Conservation (phyloP, 345 rosid genomes). For the Melaleuca quinquenervia region DNA sequence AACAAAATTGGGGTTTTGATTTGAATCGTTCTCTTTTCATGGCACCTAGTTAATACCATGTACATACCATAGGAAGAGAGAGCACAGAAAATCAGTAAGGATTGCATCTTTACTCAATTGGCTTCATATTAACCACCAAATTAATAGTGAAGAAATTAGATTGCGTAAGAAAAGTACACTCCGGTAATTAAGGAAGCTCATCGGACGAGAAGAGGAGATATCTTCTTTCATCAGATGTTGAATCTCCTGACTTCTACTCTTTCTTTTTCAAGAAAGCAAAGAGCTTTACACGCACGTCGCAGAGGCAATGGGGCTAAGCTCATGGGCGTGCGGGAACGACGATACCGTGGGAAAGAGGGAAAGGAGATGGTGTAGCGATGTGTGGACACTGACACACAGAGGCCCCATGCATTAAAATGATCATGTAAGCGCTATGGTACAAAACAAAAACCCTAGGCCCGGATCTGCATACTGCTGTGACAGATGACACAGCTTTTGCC, state of each 20-base stretch:
- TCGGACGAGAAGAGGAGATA: not conserved
- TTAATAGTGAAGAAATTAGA: not conserved
- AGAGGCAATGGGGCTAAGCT: not conserved
- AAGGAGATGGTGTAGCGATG: not conserved
- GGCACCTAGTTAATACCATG: too few species aligned
- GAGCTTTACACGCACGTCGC: not conserved
- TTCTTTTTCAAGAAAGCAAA: not conserved
- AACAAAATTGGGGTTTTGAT: too few species aligned
- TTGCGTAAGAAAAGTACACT: not conserved
- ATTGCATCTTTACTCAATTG: not conserved
- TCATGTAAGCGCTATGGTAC: not conserved
- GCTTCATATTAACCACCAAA: not conserved
- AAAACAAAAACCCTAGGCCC: not conserved
- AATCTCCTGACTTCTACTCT: not conserved
- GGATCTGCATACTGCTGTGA: not conserved
- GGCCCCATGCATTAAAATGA: not conserved
- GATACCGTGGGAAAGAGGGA: not conserved
- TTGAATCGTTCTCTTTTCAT: too few species aligned
- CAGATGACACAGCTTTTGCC: not conserved
- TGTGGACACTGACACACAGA: not conserved
- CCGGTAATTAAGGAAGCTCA: not conserved
- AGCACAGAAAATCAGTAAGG: not conserved
- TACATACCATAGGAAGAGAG: not conserved
- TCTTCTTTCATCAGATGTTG: not conserved
- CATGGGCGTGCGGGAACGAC: not conserved